Conservation (phyloP, 2,329 filamentous ascomycete species). For the Penicillium sp. region DNA sequence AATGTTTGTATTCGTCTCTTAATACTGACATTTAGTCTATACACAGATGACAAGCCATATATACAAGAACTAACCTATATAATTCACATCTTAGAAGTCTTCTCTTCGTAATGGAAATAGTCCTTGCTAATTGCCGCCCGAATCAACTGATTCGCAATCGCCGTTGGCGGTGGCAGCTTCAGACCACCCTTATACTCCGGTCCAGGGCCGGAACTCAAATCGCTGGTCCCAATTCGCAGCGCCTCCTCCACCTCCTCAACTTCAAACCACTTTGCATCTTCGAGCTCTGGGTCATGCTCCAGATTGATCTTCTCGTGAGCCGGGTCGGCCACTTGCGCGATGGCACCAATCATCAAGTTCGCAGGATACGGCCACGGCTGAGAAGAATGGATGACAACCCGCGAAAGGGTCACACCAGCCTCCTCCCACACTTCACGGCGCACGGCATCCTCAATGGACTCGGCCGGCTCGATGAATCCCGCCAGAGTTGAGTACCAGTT, state of each 20-base stretch:
- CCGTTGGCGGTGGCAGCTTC: slow-evolving; percentile 78
- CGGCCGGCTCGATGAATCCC: slow-evolving; percentile 81
- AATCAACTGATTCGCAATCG: slow-evolving; percentile 90
- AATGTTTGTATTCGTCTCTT: background rate
- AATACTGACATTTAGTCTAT: slow-evolving; percentile 4
- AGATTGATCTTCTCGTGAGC: slow-evolving; percentile 78
- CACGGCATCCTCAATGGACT: slow-evolving; percentile 82
- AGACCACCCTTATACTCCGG: slow-evolving; percentile 72
- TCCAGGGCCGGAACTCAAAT: slow-evolving; percentile 64
- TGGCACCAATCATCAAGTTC: slow-evolving; percentile 81
- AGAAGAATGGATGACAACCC: slow-evolving; percentile 78
- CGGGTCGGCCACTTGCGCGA: slow-evolving; percentile 76
- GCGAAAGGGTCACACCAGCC: slow-evolving; percentile 71
- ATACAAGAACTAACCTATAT: background rate
- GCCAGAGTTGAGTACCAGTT: slow-evolving; percentile 88
- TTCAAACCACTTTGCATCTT: slow-evolving; percentile 84
- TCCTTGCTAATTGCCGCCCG: slow-evolving; percentile 71
- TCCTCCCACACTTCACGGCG: slow-evolving; percentile 86
- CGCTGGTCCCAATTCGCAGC: slow-evolving; percentile 65
- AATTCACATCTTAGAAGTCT: slow-evolving; percentile 50
- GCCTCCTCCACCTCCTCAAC: slow-evolving; percentile 79
- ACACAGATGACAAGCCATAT: background rate
- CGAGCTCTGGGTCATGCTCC: slow-evolving; percentile 86
- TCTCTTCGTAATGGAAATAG: slow-evolving; percentile 59
- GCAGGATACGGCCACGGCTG: slow-evolving; percentile 88